Base-by-base conservation (phyloP, 2,329 filamentous ascomycete species). In the Ceratocystis variospora region DNA sequence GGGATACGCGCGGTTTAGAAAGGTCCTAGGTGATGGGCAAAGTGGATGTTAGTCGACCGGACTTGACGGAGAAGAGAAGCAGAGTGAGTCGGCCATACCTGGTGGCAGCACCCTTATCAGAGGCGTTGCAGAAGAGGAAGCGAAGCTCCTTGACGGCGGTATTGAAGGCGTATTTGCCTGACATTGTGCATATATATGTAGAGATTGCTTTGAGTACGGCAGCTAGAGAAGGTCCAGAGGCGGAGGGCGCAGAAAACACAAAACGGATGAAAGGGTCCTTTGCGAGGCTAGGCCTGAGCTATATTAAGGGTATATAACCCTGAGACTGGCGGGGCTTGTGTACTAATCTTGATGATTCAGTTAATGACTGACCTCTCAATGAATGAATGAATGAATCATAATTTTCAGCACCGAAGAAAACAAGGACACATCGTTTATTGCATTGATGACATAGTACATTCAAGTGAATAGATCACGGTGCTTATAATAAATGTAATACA, bases 41-140 rank as follows among this genome's bases (percentile, higher is more conserved):
- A 44, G 41, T 63, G 19, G 45, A 50, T 2, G 46, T 22, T 19
- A 31, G 28, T 28, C 8, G 33, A 19, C 44, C 5, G 44, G 25
- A 15, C 25, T 41, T 45, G 19, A 3, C 5, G 22, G 7, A 33
- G 17, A 53, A 10, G 59, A 41, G 44, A 33, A 33, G 17, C n/a
- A 55, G 33, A 25, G 63, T 17, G 31, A 25, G 37, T n/a, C 48
- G 33, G 33, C 15, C 61, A 33, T 80, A 96, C 94, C 94, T 87
- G 70, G 89, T 87, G 70, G 90, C 87, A 73, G 90, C 88, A 81
- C 93, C 96, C 75, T 90, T 87, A 75, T 96, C 88, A 71, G 88
- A 89, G 64, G 90, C 92, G 79, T 97, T 93, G 81, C 94, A 97
- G 80, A 97, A 93, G 73, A 96, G 83, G 80, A 99, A 99, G 75